A percentile compares a stretch with the other conserved stretches of the same genome.
These are phyloP conservation scores for Mrakiaceae sp. DNA, from an alignment of 1,284 basidiomycete genomes.

Conservation along the genomic window DNA sequence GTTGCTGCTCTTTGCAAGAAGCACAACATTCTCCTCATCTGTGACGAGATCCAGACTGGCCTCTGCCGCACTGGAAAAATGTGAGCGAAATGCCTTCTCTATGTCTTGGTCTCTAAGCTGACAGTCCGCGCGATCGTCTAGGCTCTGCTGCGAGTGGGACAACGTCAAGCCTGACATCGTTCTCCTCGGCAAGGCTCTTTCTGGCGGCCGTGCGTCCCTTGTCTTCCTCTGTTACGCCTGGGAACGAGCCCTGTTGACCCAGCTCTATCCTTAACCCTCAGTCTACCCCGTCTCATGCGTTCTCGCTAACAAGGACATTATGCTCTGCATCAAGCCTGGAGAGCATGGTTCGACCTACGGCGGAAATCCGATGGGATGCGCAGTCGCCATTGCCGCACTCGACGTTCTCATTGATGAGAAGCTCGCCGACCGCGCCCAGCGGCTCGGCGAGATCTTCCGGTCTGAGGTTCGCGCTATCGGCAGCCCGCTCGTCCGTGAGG, in stretches of 20 bases:
- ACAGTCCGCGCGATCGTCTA: conserved; percentile 20
- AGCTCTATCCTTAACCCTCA: conserved; percentile 25
- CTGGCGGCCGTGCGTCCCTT: conserved; percentile 60
- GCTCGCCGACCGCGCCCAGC: conserved; percentile 63
- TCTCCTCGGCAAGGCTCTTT: conserved; percentile 89
- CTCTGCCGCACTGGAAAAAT: conserved; percentile 28
- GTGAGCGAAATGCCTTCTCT: conserved; percentile 21
- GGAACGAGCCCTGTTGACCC: too few relatives aligned
- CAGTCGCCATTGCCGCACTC: conserved; percentile 83
- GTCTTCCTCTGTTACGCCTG: not conserved
- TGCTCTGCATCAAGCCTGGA: conserved; percentile 92
- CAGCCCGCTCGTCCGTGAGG: conserved; percentile 56
- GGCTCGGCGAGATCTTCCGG: conserved; percentile 74
- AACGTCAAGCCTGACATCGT: conserved; percentile 83
- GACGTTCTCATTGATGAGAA: conserved; percentile 79
- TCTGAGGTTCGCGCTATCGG: conserved; percentile 50
- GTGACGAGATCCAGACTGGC: conserved; percentile 92
- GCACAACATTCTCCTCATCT: conserved; percentile 89
- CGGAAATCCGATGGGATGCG: conserved; percentile 89
- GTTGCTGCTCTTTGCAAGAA: conserved; percentile 78
- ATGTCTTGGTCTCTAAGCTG: not conserved
- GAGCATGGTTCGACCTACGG: conserved; percentile 97
- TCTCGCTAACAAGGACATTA: conserved; percentile 74
- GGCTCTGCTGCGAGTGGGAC: conserved; percentile 83
- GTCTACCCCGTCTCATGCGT: conserved; percentile 96